Evolutionary conservation across 805 yeast genomes (phyloP).

Genomic region (Lipomyces starkeyi): DNA sequence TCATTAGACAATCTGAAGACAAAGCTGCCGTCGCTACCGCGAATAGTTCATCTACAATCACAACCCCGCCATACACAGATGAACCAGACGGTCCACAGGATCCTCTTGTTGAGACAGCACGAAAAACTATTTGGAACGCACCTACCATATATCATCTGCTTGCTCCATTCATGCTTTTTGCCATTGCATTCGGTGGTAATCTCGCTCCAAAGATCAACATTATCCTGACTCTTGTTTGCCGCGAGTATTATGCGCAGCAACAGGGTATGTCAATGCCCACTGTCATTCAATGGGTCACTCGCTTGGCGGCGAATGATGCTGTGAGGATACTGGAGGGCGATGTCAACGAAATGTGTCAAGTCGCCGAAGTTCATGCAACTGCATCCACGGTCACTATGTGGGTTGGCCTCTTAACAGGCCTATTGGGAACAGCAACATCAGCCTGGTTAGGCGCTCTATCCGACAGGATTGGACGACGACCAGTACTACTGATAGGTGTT

Average conservation of each 20-base stretch:
- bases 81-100: slow-evolving; percentile 24
- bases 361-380: slow-evolving; percentile 23
- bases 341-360: slow-evolving; percentile 28
- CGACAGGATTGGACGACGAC: slow-evolving; percentile 28
- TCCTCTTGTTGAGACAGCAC: slow-evolving; percentile 6
- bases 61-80: slow-evolving; percentile 24
- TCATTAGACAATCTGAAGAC: slow-evolving; percentile 19
- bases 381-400: slow-evolving; percentile 27
- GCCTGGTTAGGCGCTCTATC: slow-evolving; percentile 24
- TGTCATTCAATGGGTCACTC: background rate
- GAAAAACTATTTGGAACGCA: background rate
- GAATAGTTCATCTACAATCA: slow-evolving; percentile 12
- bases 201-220: slow-evolving; percentile 34
- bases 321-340: slow-evolving; percentile 15
- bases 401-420: slow-evolving; percentile 31
- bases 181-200: slow-evolving; percentile 32
- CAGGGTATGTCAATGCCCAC: slow-evolving; percentile 10
- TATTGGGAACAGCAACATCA: slow-evolving; percentile 24
- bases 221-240: slow-evolving; percentile 27
- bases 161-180: slow-evolving; percentile 20
- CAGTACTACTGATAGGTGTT: slow-evolving; percentile 15
- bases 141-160: slow-evolving; percentile 22
- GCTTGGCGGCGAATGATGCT: background rate
- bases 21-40: slow-evolving; percentile 16
- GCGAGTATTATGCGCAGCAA: slow-evolving; percentile 22